Base-by-base conservation (phyloP, 2,329 filamentous ascomycete species). In the Lachnellula occidentalis region DNA sequence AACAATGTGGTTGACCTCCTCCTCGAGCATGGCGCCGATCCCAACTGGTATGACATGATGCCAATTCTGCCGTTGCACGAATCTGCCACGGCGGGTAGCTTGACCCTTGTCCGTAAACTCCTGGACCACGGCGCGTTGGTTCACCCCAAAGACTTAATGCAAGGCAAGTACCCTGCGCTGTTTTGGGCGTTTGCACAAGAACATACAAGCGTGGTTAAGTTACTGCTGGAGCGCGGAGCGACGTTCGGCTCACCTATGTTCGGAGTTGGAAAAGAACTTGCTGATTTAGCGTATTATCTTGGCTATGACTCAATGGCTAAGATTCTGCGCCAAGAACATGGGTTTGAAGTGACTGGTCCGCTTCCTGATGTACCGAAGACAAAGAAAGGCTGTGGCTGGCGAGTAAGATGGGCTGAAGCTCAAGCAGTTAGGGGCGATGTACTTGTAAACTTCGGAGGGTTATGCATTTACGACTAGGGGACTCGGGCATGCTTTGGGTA, bases 281-380 rank as follows among this genome's bases (percentile, higher is more conserved):
- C 49, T 51, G 8, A 34, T 1, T 8, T 51, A 39, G 34, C 49
- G 12, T 36, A 45, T 39, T 17, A 31, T 14, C 27, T 43, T 45
- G 49, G 49, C 8, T 51, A 45, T 22, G 24, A 51, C 3, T 51
- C 49, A 34, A 51, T 51, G 49, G 24, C 22, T 22, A 24, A 51
- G 12, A 45, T 51, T 17, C 34, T 51, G 39, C 37, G 22, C 6
- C 37, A 21, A 39, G 34, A 51, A 11, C n/a, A 51, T 45, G 49
- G 39, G 36, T 45, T 51, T 45, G 21, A 51, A 36, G 2, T 34
- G 2, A 34, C 24, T 17, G 15, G 5, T 19, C 46, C 46, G 15
- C 15, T 36, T 36, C 24, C 24, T 6, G 14, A 45, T 34, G 5
- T 5, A 48, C 24, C 14, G n/a, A 34, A 11, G 8, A n/a, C 17